Evolutionary conservation across 2,329 filamentous ascomycete genomes (phyloP), one percentile per base, ranked within the genome.

Genomic region (Gliomastix tumulicola): DNA sequence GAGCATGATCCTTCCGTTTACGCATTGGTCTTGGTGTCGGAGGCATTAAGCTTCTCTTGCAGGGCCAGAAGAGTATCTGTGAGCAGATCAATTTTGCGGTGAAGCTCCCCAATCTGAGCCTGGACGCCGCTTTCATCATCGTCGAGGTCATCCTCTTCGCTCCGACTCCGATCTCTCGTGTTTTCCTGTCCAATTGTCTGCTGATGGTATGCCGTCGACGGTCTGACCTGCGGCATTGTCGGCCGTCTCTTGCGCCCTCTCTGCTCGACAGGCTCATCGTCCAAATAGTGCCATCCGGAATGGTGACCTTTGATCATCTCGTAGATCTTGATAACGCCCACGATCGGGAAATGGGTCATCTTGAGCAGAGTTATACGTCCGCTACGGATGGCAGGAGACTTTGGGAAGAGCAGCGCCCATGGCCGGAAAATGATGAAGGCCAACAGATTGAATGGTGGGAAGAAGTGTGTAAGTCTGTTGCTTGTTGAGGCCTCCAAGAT

Each of bases 371-470:
- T 39, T 41, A 83, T 82, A 32, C 78, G 71, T 16, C 68, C 68
- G 21, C 65, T 63, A 33, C 85, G 79, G 47, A 88, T 72, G 41
- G 71, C 73, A 41, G 65, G 64, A 43, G 81, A 74, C 3, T 79
- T 73, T 7, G 79, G 70, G 35, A 88, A 56, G 45, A 87, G 68
- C 31, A 89, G 66, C 39, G 83, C 74, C 39, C 88, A 66, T 1
- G 85, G 85, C 13, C 84, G 76, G 51, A 89, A 79, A 42, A 82
- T 69, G 43, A 82, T 60, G 38, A 90, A 68, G 7, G 85, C 80
- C 31, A 90, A 65, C 27, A 90, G 71, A 55, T 90, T 90, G 48
- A 83, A 74, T 3, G 80, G 80, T 35, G 79, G 79, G 49, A 80
- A 81, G 53, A 83, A 84, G 56, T 83, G 79, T 4, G 79, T 83